phyloP scores from a whole-genome alignment of 2,329 filamentous ascomycete species.

The Sclerotinia sclerotiorum region DNA sequence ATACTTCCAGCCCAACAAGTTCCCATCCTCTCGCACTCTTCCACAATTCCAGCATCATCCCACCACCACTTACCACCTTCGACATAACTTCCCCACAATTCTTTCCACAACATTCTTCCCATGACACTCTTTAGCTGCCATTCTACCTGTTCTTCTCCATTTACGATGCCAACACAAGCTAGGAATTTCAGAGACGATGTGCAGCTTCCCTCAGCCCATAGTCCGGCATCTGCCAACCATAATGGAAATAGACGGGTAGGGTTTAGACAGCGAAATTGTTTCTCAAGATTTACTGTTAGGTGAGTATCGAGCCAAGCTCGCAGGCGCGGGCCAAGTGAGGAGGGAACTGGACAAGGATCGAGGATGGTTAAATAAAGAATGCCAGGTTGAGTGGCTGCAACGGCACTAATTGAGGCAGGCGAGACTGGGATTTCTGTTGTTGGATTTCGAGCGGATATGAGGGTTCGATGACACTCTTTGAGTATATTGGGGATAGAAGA shows the following conservation, averaged over 20 bases:
- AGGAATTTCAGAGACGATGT: constrained; percentile 34
- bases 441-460: constrained; percentile 44
- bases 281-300: constrained; percentile 59
- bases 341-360: constrained; percentile 58
- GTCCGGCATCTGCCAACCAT: constrained; percentile 60
- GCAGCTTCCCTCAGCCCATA: constrained; percentile 41
- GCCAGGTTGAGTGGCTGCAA: constrained; percentile 41
- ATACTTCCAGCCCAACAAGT: constrained; percentile 61
- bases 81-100: constrained; percentile 54
- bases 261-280: constrained; percentile 57
- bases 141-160: constrained; percentile 38
- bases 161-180: constrained; percentile 26
- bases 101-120: constrained; percentile 59
- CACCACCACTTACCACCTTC: constrained; percentile 56
- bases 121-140: constrained; percentile 51
- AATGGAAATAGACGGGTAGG: constrained; percentile 58
- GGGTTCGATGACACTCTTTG: constrained; percentile 54
- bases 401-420: neutral
- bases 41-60: constrained; percentile 55
- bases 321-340: constrained; percentile 57
- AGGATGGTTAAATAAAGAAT: constrained; percentile 60
- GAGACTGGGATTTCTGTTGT: constrained; percentile 4
- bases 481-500: constrained; percentile 58
- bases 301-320: constrained; percentile 62
- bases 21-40: constrained; percentile 54